Evolutionary conservation across 1,284 basidiomycete genomes (phyloP).

Genomic region (Rhodotorula sp.): DNA sequence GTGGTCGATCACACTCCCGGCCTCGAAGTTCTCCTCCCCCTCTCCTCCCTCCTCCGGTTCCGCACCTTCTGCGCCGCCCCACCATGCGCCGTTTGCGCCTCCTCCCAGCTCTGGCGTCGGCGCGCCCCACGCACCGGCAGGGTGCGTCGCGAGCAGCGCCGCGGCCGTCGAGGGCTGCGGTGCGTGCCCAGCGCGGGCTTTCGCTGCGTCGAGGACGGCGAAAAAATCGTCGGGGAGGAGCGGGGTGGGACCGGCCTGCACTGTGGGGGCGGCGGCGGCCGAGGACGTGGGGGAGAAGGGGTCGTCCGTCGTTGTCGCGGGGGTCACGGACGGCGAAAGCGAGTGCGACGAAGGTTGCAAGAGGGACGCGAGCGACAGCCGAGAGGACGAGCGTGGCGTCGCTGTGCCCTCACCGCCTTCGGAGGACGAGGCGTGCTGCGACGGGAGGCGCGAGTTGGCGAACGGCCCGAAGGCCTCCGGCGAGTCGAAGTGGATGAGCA

Average conservation of each 20-base stretch:
- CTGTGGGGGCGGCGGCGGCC: background rate
- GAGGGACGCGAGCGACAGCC: constrained; percentile 15
- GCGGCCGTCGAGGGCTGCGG: background rate
- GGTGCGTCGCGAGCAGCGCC: background rate
- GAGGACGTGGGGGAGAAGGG: background rate
- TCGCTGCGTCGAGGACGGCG: constrained; percentile 34
- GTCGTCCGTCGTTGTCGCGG: background rate
- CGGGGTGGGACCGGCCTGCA: background rate
- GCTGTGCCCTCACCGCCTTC: background rate
- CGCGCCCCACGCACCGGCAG: background rate
- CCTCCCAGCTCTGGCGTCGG: constrained; percentile 11
- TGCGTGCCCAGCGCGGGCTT: background rate
- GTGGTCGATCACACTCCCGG: background rate
- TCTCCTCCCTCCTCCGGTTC: background rate
- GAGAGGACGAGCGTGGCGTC: constrained; percentile 18
- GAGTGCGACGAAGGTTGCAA: background rate
- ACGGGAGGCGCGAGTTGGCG: background rate
- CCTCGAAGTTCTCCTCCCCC: background rate
- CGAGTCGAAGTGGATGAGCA: constrained; percentile 33
- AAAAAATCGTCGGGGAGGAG: constrained; percentile 41
- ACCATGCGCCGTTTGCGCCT: constrained; percentile 9
- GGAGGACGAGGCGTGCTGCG: background rate
- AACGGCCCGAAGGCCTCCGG: constrained; percentile 40
- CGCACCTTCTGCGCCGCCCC: background rate
- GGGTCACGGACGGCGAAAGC: background rate